These are phyloP conservation scores for Knoxia roxburghii DNA, from an alignment of 257 asterid genomes.

Conservation along the genomic window DNA sequence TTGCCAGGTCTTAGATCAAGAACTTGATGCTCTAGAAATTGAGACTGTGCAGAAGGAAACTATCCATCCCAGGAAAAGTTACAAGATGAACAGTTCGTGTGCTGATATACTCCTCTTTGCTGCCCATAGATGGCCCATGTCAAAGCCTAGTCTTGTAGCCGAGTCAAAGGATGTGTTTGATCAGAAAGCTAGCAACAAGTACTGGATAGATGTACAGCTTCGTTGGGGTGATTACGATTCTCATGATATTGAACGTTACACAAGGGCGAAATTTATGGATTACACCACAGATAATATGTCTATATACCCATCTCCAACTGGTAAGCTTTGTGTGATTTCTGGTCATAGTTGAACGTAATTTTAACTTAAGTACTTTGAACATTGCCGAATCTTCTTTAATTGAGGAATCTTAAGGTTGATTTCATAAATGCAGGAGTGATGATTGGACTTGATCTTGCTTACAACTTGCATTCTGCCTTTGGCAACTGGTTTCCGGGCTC, in stretches of 20 bases:
- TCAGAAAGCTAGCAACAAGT: constrained; percentile 95
- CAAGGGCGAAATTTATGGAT: constrained; percentile 97
- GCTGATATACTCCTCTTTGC: constrained; percentile 97
- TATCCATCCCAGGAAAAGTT: constrained; percentile 97
- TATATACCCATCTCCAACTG: constrained; percentile 97
- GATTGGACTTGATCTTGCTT: constrained; percentile 98
- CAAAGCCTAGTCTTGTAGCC: constrained; percentile 98
- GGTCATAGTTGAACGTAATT: neutral
- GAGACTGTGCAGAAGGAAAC: constrained; percentile 99
- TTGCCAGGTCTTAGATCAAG: constrained; percentile 99
- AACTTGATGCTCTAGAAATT: constrained; percentile 90
- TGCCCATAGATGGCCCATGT: constrained; percentile 99
- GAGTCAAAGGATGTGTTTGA: constrained; percentile 98
- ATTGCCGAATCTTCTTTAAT: neutral
- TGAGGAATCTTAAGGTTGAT: neutral
- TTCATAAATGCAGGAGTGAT: constrained; percentile 66
- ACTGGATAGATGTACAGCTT: constrained; percentile 99
- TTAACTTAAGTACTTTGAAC: neutral
- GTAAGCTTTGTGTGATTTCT: constrained; percentile 25
- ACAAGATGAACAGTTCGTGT: constrained; percentile 99
- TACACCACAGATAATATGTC: constrained; percentile 99
- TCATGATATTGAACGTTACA: constrained; percentile 94
- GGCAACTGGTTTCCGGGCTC: constrained; percentile 99
- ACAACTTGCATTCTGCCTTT: constrained; percentile 93
- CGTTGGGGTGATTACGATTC: constrained; percentile 99